phyloP scores from a whole-genome alignment of 2,329 filamentous ascomycete species.

The Periconia sp. region DNA sequence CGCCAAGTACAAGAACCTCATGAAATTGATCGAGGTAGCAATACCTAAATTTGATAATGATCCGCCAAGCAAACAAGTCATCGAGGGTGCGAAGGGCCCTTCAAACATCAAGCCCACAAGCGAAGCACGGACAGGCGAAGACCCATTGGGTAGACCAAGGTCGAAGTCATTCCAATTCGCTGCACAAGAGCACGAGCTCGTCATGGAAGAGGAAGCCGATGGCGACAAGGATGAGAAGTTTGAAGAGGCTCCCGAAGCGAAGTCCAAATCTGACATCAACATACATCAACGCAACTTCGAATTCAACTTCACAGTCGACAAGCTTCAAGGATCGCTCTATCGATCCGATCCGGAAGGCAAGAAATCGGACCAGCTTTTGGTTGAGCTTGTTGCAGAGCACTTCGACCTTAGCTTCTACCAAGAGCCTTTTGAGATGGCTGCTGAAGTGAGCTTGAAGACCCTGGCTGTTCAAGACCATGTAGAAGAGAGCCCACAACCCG shows the following conservation, averaged over 20 bases:
- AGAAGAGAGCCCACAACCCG: constrained; percentile 79
- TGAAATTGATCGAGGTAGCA: constrained; percentile 94
- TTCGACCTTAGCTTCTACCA: constrained; percentile 90
- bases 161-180: constrained; percentile 78
- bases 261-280: constrained; percentile 54
- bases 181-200: constrained; percentile 74
- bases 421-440: constrained; percentile 88
- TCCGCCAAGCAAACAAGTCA: constrained; percentile 42
- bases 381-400: constrained; percentile 87
- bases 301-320: constrained; percentile 95
- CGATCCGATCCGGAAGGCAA: constrained; percentile 79
- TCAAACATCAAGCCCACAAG: constrained; percentile 46
- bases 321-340: constrained; percentile 90
- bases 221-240: constrained; percentile 68
- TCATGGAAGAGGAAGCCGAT: constrained; percentile 75
- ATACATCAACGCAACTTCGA: constrained; percentile 92
- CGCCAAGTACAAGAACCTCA: constrained; percentile 93
- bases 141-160: constrained; percentile 58
- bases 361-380: constrained; percentile 79
- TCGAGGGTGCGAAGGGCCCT: constrained; percentile 40
- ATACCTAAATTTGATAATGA: constrained; percentile 79
- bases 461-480: constrained; percentile 94
- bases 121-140: constrained; percentile 34
- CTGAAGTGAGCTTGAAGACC: constrained; percentile 85
- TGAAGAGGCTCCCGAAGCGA: constrained; percentile 71